Conservation (phyloP, 176 grass and related monocot species). For the Guadua angustifolia region DNA sequence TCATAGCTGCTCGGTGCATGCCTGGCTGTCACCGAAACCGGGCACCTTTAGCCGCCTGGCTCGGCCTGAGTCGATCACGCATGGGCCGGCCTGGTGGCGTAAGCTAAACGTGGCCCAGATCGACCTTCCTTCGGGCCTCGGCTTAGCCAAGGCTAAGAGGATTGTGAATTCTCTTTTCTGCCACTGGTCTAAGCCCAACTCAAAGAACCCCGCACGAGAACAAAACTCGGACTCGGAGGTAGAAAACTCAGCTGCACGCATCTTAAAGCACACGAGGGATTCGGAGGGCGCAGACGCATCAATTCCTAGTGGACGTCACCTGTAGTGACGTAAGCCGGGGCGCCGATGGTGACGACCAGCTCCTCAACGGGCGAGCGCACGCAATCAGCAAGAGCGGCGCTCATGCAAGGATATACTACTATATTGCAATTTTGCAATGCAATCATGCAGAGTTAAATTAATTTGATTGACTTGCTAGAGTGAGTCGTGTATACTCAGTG, state of each 20-base stretch:
- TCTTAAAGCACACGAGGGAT: neutral
- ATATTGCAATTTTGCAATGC: neutral
- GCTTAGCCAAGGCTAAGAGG: neutral
- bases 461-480: neutral
- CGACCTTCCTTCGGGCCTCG: neutral
- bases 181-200: neutral
- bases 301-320: neutral
- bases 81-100: rapidly evolving
- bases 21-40: neutral
- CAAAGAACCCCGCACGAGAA: neutral
- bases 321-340: neutral
- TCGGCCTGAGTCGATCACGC: neutral
- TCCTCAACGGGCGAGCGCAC: neutral
- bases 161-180: neutral
- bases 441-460: neutral
- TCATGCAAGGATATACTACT: neutral
- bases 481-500: neutral
- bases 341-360: neutral
- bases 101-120: neutral
- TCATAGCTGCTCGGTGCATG: neutral
- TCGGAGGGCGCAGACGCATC: too few species aligned
- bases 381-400: neutral
- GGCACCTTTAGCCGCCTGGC: neutral
- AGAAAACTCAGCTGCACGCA: neutral
- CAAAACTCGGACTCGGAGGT: too few species aligned